Conservation (phyloP, 257 asterid genomes). For the Nicotiana otophora region DNA sequence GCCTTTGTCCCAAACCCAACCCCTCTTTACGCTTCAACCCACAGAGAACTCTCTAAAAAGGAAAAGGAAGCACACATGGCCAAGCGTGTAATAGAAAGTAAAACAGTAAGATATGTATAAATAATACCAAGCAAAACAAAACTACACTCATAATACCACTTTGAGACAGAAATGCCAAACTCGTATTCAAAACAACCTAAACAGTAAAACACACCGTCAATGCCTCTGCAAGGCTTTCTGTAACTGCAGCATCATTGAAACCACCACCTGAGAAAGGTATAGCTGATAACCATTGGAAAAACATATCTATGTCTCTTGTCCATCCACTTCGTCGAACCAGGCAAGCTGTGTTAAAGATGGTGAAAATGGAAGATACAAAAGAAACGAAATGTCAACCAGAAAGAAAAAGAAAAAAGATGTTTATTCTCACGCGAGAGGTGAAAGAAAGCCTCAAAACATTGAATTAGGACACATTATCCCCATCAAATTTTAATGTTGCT, state of each 20-base stretch:
- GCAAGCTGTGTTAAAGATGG: conserved; percentile 45
- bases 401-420: conserved; percentile 7
- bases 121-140: not conserved
- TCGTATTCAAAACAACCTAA: not conserved
- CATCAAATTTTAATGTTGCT: not conserved
- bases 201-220: conserved; percentile 50
- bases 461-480: not conserved
- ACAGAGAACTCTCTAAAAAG: not conserved
- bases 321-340: conserved; percentile 86
- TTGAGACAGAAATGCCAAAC: not conserved
- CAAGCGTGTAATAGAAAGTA: not conserved
- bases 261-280: conserved; percentile 88
- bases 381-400: not conserved
- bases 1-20: not conserved
- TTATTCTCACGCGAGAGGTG: not conserved
- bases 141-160: not conserved
- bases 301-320: conserved; percentile 75
- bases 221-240: conserved; percentile 97
- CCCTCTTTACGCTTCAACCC: not conserved
- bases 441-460: not conserved
- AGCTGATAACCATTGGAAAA: conserved; percentile 86
- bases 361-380: conserved; percentile 5
- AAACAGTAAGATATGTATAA: not conserved
- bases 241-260: conserved; percentile 79
- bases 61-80: not conserved